Percentiles rank a stretch among this genome's conserved stretches.
These are phyloP conservation scores for Cyberlindnera mississippiensis DNA, from an alignment of 805 yeast species.

Conservation along the genomic window DNA sequence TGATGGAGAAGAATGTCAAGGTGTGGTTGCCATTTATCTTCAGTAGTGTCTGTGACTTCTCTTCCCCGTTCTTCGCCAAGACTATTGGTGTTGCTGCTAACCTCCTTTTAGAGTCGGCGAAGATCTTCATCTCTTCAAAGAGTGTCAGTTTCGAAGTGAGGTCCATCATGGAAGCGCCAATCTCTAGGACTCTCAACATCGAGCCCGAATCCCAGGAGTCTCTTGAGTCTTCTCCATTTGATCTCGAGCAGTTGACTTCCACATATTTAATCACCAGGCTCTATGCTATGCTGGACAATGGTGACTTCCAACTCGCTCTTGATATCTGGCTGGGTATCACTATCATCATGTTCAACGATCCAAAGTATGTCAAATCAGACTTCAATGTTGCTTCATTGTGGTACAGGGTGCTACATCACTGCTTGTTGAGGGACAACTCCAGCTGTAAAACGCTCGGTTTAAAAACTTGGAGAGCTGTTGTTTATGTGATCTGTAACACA, in stretches of 20 bases:
- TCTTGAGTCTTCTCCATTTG: constrained; percentile 14
- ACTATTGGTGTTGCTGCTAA: constrained; percentile 7
- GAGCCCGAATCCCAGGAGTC: constrained; percentile 5
- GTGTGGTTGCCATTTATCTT: constrained; percentile 21
- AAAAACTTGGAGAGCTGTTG: constrained; percentile 17
- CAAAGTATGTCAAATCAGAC: constrained; percentile 1
- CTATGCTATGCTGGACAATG: constrained; percentile 1
- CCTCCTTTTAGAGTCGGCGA: constrained; percentile 18
- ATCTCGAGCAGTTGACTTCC: constrained; percentile 7
- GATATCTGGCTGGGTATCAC: constrained; percentile 26
- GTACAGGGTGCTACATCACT: constrained; percentile 5
- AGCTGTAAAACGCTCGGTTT: constrained; percentile 10
- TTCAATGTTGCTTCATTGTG: constrained; percentile 2
- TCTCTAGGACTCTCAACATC: constrained; percentile 12
- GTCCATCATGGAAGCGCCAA: constrained; percentile 2
- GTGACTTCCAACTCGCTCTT: constrained; percentile 9
- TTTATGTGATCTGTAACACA: constrained; percentile 10
- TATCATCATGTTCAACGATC: constrained; percentile 12
- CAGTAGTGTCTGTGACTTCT: constrained; percentile 21
- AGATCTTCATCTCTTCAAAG: constrained; percentile 18
- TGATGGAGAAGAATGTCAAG: constrained; percentile 28
- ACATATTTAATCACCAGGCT: constrained; percentile 9
- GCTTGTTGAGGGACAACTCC: background rate
- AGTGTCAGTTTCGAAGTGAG: constrained; percentile 20
- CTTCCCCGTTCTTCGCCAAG: constrained; percentile 13